Evolutionary conservation across 2,329 filamentous ascomycete species (phyloP).

Genomic region (Penicillium sp.): DNA sequence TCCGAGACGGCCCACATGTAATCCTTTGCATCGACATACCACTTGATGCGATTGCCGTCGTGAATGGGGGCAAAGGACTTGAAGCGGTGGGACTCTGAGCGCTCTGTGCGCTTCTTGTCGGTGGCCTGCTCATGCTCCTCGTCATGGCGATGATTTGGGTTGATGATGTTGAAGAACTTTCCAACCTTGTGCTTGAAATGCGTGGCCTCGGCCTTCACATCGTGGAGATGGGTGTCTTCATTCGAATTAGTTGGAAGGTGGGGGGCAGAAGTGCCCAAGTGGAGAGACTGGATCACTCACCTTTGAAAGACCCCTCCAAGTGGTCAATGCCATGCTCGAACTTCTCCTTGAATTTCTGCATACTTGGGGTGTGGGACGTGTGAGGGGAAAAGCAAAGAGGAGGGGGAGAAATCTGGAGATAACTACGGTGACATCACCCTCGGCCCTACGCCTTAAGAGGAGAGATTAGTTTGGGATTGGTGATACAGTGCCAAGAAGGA

Average conservation of each 20-base stretch:
- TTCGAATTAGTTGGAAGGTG: background rate
- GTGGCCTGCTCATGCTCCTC: conserved; percentile 85
- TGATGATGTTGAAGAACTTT: conserved; percentile 70
- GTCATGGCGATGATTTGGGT: conserved; percentile 87
- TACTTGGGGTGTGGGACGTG: conserved; percentile 9
- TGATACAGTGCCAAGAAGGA: conserved; percentile 2
- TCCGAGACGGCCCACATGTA: conserved; percentile 95
- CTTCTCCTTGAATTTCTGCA: conserved; percentile 31
- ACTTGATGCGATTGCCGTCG: conserved; percentile 85
- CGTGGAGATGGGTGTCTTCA: conserved; percentile 39
- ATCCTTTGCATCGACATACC: conserved; percentile 94
- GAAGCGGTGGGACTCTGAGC: conserved; percentile 76
- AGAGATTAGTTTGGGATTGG: background rate
- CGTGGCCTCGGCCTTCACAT: conserved; percentile 53
- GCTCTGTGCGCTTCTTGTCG: conserved; percentile 74
- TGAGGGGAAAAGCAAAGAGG: conserved; percentile 1
- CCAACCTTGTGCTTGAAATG: conserved; percentile 65
- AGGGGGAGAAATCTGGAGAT: conserved; percentile 4
- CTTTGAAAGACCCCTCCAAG: conserved; percentile 30
- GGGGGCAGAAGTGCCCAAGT: background rate
- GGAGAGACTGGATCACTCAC: conserved; percentile 9
- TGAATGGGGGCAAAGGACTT: conserved; percentile 87
- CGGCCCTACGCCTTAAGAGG: conserved; percentile 10
- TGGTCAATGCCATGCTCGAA: conserved; percentile 20
- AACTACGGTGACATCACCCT: conserved; percentile 13